Percentiles rank a stretch among this genome's conserved stretches.
phyloP scores from a whole-genome alignment of 106 monocot species.

The Dendrobium nobile region DNA sequence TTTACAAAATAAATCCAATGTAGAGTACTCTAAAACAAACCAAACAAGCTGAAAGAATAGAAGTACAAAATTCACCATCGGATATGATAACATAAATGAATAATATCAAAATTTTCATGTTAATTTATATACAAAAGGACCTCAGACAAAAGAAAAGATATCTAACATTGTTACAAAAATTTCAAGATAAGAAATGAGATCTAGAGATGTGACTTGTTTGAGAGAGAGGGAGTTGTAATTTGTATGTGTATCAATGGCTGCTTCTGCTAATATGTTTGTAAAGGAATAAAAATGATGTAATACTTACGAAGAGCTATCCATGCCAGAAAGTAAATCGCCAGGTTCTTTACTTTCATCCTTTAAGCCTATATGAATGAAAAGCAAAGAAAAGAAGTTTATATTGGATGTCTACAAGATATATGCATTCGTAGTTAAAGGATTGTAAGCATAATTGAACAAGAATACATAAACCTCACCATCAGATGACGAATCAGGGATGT shows the following conservation, averaged over 20 bases:
- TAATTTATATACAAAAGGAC: neutral
- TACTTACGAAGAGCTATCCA: slow-evolving; percentile 92
- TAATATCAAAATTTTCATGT: neutral
- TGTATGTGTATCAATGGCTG: neutral
- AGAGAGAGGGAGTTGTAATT: neutral
- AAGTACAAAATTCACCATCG: neutral
- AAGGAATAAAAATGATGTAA: neutral
- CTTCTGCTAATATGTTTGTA: neutral
- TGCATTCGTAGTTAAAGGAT: neutral
- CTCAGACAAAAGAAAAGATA: neutral
- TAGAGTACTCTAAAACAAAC: neutral
- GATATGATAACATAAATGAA: neutral
- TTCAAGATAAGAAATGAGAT: neutral
- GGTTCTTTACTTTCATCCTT: slow-evolving; percentile 63
- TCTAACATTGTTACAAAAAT: neutral
- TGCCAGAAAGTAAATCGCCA: slow-evolving; percentile 43
- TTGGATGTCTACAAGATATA: neutral
- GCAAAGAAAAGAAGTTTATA: neutral
- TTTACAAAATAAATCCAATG: neutral
- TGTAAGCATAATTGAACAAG: neutral
- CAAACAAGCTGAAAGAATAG: neutral
- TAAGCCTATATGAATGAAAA: slow-evolving; percentile 30
- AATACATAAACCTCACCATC: slow-evolving; percentile 35
- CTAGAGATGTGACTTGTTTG: neutral
- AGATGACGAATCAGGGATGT: slow-evolving; percentile 66